Evolutionary conservation across 331 rosid species (phyloP), one percentile per base, ranked within the genome.

Genomic region (Cydonia oblonga): DNA sequence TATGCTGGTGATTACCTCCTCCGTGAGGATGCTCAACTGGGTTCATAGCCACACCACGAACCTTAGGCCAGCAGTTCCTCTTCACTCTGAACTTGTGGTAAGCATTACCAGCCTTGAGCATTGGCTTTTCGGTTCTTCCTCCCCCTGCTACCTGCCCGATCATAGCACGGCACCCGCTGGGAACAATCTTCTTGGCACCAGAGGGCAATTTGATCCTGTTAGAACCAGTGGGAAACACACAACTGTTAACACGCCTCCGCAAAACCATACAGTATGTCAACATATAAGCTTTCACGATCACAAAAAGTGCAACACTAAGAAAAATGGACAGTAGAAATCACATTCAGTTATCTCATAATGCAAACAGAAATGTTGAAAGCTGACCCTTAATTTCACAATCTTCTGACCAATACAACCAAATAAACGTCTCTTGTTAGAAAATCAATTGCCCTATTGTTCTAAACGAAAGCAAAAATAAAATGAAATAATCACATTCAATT

Each of bases 1-100:
- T 88, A 24, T 88, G 92, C 28, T 88, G 92, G 80, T 86, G 92
- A 56, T 86, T 85, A 85, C 90, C 92, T 78, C 92, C 90, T 81
- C 92, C 87, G 0, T 88, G 92, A 44, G 92, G 92, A 88, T 86
- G 92, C 87, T 88, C 92, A 65, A 88, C 90, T 1, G 92, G 92
- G 16, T 88, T 88, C 92, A 88, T 88, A 20, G 90, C 92, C 70
- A 88, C 92, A 88, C 92, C 92, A 71, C 88, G 90, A 7, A 85
- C 92, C 88, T 87, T 87, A 1, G 90, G 90, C 90, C 92, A 87
- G 85, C 92, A 87, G 65, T 87, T 85, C 10, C 92, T 85, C 90
- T 87, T 87, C 57, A 87, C 92, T 19, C 84, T 83, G 62, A 85
- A 87, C 64, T 87, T 87, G 87, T 87, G 92, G 72, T 87, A 85